Percentiles rank a stretch among this genome's conserved stretches.
Evolutionary conservation across 495 filamentous ascomycete species (phyloP).

Genomic region (Aspergillus taichungensis): DNA sequence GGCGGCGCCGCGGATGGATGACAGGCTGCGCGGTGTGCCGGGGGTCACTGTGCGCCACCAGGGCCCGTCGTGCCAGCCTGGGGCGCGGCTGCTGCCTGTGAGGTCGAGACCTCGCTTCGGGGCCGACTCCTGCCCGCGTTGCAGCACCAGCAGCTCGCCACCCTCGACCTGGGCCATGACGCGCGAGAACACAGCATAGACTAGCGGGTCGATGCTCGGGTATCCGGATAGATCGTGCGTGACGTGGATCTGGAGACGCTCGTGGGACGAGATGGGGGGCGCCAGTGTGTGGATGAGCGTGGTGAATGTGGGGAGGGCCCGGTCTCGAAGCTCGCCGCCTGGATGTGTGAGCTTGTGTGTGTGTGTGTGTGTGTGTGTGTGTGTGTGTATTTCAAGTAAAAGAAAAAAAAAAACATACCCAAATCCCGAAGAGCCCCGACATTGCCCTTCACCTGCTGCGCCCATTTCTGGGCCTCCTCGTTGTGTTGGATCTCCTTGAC

Average conservation of each 20-base stretch:
- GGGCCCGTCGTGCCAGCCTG: conserved; percentile 80
- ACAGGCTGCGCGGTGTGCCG: conserved; percentile 60
- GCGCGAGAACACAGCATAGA: conserved; percentile 86
- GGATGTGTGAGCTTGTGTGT: conserved; percentile 13
- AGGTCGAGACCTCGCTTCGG: conserved; percentile 54
- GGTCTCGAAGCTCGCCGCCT: conserved; percentile 86
- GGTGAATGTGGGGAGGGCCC: conserved; percentile 90
- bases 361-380: no score
- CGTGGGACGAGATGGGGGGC: conserved; percentile 93
- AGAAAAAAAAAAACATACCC: conserved; percentile 45
- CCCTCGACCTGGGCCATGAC: conserved; percentile 99
- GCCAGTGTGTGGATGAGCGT: conserved; percentile 90
- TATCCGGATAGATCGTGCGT: conserved; percentile 93
- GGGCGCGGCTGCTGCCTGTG: conserved; percentile 43
- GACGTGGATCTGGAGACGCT: conserved; percentile 95
- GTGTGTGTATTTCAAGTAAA: no score
- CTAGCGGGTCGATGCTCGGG: conserved; percentile 85
- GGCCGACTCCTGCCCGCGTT: conserved; percentile 78
- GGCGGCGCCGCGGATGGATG: conserved; percentile 65
- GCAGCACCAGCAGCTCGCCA: conserved; percentile 92
- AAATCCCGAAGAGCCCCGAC: conserved; percentile 72
- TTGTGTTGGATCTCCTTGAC: conserved; percentile 94
- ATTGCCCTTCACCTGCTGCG: conserved; percentile 87
- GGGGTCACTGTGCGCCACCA: conserved; percentile 78
- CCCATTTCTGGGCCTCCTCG: conserved; percentile 94